Base-by-base conservation (phyloP, 139 green algal species). In the Ettlia oleoabundans region DNA sequence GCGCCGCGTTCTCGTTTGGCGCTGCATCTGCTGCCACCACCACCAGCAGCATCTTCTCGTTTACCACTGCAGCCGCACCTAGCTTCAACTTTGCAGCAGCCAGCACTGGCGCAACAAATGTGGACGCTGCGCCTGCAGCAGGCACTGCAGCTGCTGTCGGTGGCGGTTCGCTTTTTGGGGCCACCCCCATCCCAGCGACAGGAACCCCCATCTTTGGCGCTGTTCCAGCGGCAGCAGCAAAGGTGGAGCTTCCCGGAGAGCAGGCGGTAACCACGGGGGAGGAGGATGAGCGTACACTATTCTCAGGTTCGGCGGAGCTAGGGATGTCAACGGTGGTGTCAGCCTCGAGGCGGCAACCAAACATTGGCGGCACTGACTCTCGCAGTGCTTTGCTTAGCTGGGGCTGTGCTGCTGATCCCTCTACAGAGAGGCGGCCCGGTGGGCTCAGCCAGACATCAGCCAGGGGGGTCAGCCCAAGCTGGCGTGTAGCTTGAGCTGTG, bases 251-350 rank as follows among this genome's bases (percentile, higher is more conserved):
- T 38, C 85, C 91, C 28, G 82, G 61, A 63, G 88, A 86, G 73
- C 66, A 88, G 51, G 72, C 85, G 4, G 85, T 87, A 64, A 69
- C 88, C 10, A 97, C 93, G 2, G 94, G 94, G 8, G 94, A 97
- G 86, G 94, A 97, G 86, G 77, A 87, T 22, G 94, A 97, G 85
- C 65, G 71, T 15, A 86, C 78, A 1, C 65, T 92, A 21, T 96
- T 90, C 61, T 83, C 91, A 53, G 90, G 90, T 81, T n/a, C 5
- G 72, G 19, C 18, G 26, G 19, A 40, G 10, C 10, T 10, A 58
- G 47, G 47, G 47, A n/a, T n/a, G n/a, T n/a, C n/a, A n/a, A n/a
- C n/a, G n/a, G n/a, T n/a, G n/a, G n/a, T n/a, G n/a, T n/a, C n/a
- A n/a, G n/a, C n/a, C n/a, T n/a, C n/a, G n/a, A n/a, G n/a, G n/a